Conservation (phyloP, 352 stramenopile species). For the Blastocystis sp. region DNA sequence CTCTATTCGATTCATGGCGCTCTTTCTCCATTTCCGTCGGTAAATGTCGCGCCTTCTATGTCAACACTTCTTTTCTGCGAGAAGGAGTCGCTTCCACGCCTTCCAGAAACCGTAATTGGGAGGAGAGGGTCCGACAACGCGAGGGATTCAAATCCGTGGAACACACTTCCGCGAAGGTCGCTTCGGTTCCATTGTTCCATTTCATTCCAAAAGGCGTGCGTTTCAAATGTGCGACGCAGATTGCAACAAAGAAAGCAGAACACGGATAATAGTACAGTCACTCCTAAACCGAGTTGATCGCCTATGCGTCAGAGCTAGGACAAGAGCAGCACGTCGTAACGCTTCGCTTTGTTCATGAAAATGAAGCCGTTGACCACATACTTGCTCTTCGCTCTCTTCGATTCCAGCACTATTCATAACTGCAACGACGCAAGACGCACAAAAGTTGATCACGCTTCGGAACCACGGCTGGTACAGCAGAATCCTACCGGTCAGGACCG, state of each 20-base stretch:
- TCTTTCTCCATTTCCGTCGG: neutral
- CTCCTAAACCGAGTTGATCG: neutral
- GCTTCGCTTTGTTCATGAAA: slow-evolving; percentile 34
- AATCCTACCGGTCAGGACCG: neutral
- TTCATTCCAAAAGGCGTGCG: too few species aligned
- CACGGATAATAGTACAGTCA: too few species aligned
- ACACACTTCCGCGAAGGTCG: too few species aligned
- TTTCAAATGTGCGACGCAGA: too few species aligned
- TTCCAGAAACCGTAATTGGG: too few species aligned
- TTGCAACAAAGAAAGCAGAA: too few species aligned
- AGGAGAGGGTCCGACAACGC: too few species aligned
- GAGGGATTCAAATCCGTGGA: too few species aligned
- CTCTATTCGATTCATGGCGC: slow-evolving; percentile 25
- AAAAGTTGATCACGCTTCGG: neutral
- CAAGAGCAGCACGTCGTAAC: slow-evolving; percentile 35
- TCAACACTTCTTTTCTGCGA: too few species aligned
- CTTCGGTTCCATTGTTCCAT: too few species aligned
- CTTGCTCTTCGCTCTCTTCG: neutral
- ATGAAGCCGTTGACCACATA: slow-evolving; percentile 55
- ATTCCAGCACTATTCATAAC: slow-evolving; percentile 48
- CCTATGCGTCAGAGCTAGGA: neutral
- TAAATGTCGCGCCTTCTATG: neutral
- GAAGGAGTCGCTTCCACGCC: too few species aligned
- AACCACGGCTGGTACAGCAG: neutral
- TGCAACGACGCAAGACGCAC: neutral